Base-by-base conservation (phyloP, 2,329 filamentous ascomycete genomes). In the Diaporthe sp. region DNA sequence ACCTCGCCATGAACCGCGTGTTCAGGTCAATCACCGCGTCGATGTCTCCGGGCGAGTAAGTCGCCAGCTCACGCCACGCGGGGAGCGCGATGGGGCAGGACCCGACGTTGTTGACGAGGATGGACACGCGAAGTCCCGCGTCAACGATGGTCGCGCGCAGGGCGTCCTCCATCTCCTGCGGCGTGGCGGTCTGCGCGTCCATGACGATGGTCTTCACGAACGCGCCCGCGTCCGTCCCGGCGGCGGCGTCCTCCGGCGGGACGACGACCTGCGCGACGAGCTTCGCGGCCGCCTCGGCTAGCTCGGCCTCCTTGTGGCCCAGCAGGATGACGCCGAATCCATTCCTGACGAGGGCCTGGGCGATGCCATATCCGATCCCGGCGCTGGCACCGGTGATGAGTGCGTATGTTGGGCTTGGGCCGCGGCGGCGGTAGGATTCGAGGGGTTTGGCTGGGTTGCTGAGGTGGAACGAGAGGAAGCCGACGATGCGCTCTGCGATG, bases 81-180 rank as follows among this genome's bases (percentile, higher is more conserved):
- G 79, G 80, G 75, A 73, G 72, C 71, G 76, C 74, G 71, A 81
- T 74, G 40, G 80, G 79, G 66, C 76, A 77, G 40, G 79, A 79
- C 73, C 81, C 82, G 72, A 82, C 79, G 75, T 83, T 83, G 79
- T 83, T 83, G 74, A 83, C 77, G 2, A 83, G 79, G 35, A 83
- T 79, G 35, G 80, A 79, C 28, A 84, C 74, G 33, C 79, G 73
- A 17, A 82, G 72, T 4, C 50, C 72, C 55, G 19, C 17, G 57
- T 76, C 75, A 40, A 77, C 72, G 52, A 80, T 72, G 40, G 78
- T 70, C 60, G 75, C 70, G 58, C 80, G 75, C 25, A 78, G 61
- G 9, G 71, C 76, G 50, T 74, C 74, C 30, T 80, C 76, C 57
- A 82, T 77, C 57, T 80, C 78, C 57, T 77, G 73, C 17, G 79